Evolutionary conservation across 164 flowering plant genomes (phyloP).

Genomic region (Umbilicus rupestris): DNA sequence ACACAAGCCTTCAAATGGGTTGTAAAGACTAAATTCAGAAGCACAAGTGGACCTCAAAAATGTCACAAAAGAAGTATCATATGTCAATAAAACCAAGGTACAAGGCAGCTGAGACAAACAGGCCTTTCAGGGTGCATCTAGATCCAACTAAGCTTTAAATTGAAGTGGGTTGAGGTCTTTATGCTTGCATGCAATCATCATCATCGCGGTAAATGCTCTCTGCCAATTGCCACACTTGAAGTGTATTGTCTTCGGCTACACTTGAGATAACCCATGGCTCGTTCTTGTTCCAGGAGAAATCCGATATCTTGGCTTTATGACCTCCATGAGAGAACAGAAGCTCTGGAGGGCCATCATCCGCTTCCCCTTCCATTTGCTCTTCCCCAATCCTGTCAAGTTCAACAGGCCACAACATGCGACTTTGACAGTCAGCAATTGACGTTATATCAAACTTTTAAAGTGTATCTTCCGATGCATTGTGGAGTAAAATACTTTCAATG

Average conservation of each 20-base stretch:
- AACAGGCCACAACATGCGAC: background rate
- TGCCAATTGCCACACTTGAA: conserved; percentile 91
- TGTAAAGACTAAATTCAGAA: too few relatives aligned
- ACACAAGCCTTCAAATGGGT: too few relatives aligned
- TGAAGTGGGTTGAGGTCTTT: background rate
- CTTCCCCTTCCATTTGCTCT: conserved; percentile 81
- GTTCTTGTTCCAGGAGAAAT: conserved; percentile 83
- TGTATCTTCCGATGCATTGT: too few relatives aligned
- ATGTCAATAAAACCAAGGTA: background rate
- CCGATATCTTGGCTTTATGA: conserved; percentile 82
- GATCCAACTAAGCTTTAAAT: background rate
- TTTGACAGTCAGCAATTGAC: too few relatives aligned
- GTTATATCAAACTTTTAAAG: too few relatives aligned
- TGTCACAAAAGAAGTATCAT: too few relatives aligned
- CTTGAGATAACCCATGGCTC: conserved; percentile 85
- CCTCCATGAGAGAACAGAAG: conserved; percentile 92
- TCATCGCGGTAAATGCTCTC: conserved; percentile 68
- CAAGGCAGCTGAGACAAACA: background rate
- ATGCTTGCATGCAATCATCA: conserved; percentile 17
- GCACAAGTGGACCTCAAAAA: too few relatives aligned
- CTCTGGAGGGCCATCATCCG: conserved; percentile 93
- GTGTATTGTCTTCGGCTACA: conserved; percentile 83
- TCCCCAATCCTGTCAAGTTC: conserved; percentile 64
- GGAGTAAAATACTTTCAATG: too few relatives aligned
- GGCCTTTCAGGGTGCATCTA: background rate